A percentile compares a stretch with the other conserved stretches of the same genome.
These are phyloP conservation scores for Pseudevernia furfuracea DNA, from an alignment of 495 filamentous ascomycete genomes.

Conservation along the genomic window DNA sequence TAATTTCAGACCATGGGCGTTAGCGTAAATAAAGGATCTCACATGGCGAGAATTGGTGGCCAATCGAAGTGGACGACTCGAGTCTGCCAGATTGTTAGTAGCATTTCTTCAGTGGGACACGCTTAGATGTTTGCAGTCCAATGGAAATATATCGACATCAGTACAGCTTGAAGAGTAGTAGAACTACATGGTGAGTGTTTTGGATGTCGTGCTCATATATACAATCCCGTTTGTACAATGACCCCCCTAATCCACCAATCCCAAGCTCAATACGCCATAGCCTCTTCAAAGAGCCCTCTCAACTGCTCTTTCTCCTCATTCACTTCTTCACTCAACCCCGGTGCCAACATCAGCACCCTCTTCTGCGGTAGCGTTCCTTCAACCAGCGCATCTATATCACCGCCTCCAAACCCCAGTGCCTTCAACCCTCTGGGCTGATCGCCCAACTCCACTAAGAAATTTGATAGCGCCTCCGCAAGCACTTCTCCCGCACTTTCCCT, in stretches of 20 bases:
- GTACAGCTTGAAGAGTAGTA: too few relatives aligned
- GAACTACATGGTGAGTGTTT: too few relatives aligned
- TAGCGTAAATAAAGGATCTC: too few relatives aligned
- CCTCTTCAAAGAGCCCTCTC: slow-evolving; percentile 54
- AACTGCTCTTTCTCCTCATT: slow-evolving; percentile 59
- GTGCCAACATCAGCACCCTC: slow-evolving; percentile 85
- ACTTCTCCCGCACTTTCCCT: slow-evolving; percentile 81
- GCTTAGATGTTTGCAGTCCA: too few relatives aligned
- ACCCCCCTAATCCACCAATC: background rate
- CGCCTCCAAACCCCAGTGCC: slow-evolving; percentile 65
- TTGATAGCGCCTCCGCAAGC: slow-evolving; percentile 66
- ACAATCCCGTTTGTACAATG: slow-evolving; percentile 11
- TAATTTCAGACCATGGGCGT: too few relatives aligned
- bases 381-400: slow-evolving; percentile 72
- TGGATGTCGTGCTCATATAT: background rate
- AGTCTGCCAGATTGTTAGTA: too few relatives aligned
- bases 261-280: slow-evolving; percentile 48
- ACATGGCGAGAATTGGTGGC: too few relatives aligned
- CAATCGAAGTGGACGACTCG: too few relatives aligned
- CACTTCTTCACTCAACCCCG: slow-evolving; percentile 60
- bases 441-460: slow-evolving; percentile 74
- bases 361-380: slow-evolving; percentile 91
- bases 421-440: slow-evolving; percentile 86
- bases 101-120: too few relatives aligned
- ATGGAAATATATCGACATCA: too few relatives aligned